phyloP scores from a whole-genome alignment of 192 early-diverging fungal species.

The Cetraspora pellucida region DNA sequence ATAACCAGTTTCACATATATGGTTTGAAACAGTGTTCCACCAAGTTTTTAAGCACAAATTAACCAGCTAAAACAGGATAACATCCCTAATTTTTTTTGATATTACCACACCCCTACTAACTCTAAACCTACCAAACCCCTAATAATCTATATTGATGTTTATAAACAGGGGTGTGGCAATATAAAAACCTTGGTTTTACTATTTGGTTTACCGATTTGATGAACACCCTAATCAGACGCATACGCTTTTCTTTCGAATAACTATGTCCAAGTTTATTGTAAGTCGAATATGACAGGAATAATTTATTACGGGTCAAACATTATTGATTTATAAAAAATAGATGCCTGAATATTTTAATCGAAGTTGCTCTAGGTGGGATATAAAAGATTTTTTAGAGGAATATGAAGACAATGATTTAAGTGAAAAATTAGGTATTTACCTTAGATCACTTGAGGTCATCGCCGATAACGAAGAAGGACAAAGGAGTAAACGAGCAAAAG shows the following conservation, averaged over 20 bases:
- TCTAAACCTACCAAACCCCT: no score
- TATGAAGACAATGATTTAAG: not conserved
- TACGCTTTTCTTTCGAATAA: not conserved
- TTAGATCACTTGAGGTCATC: slow-evolving; percentile 14
- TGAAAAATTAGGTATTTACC: slow-evolving; percentile 8
- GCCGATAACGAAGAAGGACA: slow-evolving; percentile 2
- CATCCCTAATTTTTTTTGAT: no score
- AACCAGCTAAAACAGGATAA: no score
- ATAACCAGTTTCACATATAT: no score
- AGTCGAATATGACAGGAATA: not conserved
- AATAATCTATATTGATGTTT: no score
- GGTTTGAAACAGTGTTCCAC: no score
- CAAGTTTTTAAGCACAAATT: no score
- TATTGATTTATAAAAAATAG: not conserved
- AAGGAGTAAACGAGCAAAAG: not conserved
- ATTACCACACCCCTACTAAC: no score
- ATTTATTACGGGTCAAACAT: slow-evolving; percentile 6
- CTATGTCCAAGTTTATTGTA: not conserved
- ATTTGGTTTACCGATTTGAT: no score
- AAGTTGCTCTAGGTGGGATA: slow-evolving; percentile 11
- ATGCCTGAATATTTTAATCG: slow-evolving; percentile 22
- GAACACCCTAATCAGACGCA: no score
- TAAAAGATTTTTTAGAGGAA: slow-evolving; percentile 16
- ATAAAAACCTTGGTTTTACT: no score
- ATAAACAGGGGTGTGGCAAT: no score